Percentiles rank a stretch among this genome's conserved stretches.
Evolutionary conservation across 1,284 basidiomycete species (phyloP).

Genomic region (Leccinum colubrinum): DNA sequence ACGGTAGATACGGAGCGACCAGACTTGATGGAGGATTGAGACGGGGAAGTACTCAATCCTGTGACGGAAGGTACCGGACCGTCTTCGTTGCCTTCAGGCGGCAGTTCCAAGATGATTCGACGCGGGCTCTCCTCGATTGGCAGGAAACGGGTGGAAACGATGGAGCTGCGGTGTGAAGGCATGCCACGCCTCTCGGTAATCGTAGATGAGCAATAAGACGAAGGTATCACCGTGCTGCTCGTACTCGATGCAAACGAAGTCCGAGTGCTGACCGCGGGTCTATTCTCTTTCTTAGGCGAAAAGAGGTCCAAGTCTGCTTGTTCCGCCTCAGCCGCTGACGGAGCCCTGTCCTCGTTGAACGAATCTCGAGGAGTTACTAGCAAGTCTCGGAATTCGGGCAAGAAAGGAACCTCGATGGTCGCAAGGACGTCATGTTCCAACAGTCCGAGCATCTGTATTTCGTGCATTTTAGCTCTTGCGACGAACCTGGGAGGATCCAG

Average conservation of each 20-base stretch:
- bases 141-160: conserved; percentile 45
- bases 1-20: conserved; percentile 39
- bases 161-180: conserved; percentile 44
- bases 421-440: conserved; percentile 87
- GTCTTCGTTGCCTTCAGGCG: conserved; percentile 40
- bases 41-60: conserved; percentile 57
- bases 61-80: conserved; percentile 36
- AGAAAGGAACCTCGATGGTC: conserved; percentile 80
- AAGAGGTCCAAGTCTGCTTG: conserved; percentile 72
- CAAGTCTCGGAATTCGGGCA: conserved; percentile 45
- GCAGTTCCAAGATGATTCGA: conserved; percentile 46
- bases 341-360: conserved; percentile 30
- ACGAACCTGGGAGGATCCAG: conserved; percentile 60
- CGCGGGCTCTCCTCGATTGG: conserved; percentile 71
- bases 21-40: conserved; percentile 62
- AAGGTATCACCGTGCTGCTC: conserved; percentile 33
- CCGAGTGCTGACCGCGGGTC: conserved; percentile 32
- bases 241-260: conserved; percentile 40
- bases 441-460: conserved; percentile 91
- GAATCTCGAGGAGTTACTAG: conserved; percentile 30
- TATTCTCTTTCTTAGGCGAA: conserved; percentile 42
- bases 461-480: conserved; percentile 90
- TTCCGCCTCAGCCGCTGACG: conserved; percentile 57
- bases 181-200: conserved; percentile 36
- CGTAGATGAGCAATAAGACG: conserved; percentile 34